Conservation (phyloP, 2,329 filamentous ascomycete genomes). For the Alternaria sp. region DNA sequence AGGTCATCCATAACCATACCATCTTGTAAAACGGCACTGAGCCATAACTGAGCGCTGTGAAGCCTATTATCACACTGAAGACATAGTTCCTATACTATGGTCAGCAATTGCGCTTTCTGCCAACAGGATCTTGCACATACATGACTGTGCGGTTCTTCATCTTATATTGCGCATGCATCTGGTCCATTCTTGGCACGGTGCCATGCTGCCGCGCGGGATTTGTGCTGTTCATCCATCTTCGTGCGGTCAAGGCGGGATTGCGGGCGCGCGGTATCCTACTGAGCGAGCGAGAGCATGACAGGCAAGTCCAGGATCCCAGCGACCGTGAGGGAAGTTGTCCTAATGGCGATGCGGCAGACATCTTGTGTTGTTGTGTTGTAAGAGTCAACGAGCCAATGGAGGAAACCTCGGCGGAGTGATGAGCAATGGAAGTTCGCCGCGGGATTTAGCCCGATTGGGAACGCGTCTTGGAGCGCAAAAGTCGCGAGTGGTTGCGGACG, state of each 20-base stretch:
- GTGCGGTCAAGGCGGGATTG: constrained; percentile 25
- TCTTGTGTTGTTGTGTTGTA: constrained; percentile 22
- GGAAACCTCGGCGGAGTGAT: constrained; percentile 28
- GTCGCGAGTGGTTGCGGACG: not conserved
- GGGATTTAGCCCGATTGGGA: constrained; percentile 38
- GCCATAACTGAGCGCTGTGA: constrained; percentile 80
- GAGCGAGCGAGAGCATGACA: constrained; percentile 43
- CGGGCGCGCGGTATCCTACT: constrained; percentile 21
- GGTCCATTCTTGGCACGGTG: constrained; percentile 65
- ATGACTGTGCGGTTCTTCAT: constrained; percentile 72
- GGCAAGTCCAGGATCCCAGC: constrained; percentile 47
- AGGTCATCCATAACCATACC: constrained; percentile 54
- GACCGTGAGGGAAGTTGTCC: constrained; percentile 24
- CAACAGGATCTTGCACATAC: constrained; percentile 48
- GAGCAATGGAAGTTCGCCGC: constrained; percentile 35
- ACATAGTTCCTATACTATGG: constrained; percentile 68
- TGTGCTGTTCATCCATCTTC: constrained; percentile 44
- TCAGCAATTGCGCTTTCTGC: not conserved
- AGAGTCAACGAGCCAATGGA: constrained; percentile 5
- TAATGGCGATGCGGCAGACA: constrained; percentile 36
- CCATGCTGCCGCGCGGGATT: constrained; percentile 36
- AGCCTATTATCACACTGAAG: constrained; percentile 78
- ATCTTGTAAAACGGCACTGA: constrained; percentile 89
- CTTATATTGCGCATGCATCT: constrained; percentile 68
- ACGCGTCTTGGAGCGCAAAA: constrained; percentile 14